Percentiles rank a stretch among this genome's conserved stretches.
phyloP scores from a whole-genome alignment of 192 early-diverging fungal genomes.

The Neocallimastix lanati region DNA sequence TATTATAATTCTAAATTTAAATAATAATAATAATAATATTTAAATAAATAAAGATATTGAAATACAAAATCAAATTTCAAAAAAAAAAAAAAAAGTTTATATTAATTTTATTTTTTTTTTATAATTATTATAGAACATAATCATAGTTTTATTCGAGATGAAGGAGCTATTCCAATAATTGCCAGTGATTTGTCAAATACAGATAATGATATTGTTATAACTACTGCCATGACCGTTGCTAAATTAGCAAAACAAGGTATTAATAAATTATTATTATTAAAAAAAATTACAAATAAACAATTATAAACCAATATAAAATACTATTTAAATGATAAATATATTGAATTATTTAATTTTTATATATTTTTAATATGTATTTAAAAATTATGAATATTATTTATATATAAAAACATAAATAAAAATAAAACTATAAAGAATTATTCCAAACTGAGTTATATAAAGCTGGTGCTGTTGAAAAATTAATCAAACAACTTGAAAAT shows the following conservation, averaged over 20 bases:
- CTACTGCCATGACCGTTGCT: slow-evolving; percentile 21
- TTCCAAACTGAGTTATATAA: slow-evolving; percentile 24
- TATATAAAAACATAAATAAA: slow-evolving; percentile 5
- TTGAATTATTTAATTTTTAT: too few species aligned
- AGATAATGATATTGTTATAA: slow-evolving; percentile 11
- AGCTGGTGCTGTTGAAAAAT: slow-evolving; percentile 13
- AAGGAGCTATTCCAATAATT: background rate
- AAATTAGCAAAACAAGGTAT: slow-evolving; percentile 17
- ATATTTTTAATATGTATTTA: background rate
- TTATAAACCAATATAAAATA: too few species aligned
- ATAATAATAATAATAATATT: too few species aligned
- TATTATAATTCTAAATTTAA: too few species aligned
- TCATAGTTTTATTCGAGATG: background rate
- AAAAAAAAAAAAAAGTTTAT: too few species aligned
- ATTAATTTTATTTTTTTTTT: too few species aligned
- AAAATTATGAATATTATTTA: background rate
- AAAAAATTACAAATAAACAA: too few species aligned
- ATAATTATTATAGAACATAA: background rate
- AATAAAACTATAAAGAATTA: background rate
- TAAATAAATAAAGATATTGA: too few species aligned
- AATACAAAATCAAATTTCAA: too few species aligned
- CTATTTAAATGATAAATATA: too few species aligned
- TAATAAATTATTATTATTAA: background rate
- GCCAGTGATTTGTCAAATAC: background rate
- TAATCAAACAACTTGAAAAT: slow-evolving; percentile 16